Percentiles rank a stretch among this genome's conserved stretches.
Evolutionary conservation across 78 protist genomes (phyloP).

Genomic region (Cavenderia fasciculata): DNA sequence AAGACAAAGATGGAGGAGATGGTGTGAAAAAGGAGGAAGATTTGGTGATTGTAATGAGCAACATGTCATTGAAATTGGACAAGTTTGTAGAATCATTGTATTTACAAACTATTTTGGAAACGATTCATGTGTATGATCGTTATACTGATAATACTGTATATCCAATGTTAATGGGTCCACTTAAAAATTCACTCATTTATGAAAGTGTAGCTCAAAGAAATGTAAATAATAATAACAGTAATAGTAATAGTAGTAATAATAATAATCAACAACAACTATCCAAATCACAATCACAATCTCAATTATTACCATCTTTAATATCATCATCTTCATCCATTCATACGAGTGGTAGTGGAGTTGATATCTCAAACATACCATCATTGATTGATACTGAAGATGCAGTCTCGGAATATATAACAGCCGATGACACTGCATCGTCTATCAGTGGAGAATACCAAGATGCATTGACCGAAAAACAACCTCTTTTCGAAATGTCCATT

Average conservation of each 20-base stretch:
- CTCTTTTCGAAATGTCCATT: conserved; percentile 55
- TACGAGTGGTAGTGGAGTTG: neutral
- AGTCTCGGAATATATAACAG: neutral
- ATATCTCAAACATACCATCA: too few species aligned
- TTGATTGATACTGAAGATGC: conserved; percentile 4
- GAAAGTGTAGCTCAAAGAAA: neutral
- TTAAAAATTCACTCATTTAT: neutral
- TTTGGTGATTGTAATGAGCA: conserved; percentile 32
- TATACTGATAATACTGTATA: conserved; percentile 43
- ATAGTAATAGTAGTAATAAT: neutral
- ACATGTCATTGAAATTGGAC: conserved; percentile 15
- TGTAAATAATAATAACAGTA: neutral
- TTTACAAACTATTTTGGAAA: conserved; percentile 46
- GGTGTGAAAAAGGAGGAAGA: conserved; percentile 13
- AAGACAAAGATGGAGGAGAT: too few species aligned
- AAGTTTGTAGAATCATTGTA: conserved; percentile 50
- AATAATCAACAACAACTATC: neutral
- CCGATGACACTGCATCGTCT: neutral
- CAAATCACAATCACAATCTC: neutral
- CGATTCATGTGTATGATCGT: conserved; percentile 33
- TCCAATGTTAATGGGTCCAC: conserved; percentile 62
- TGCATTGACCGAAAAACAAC: conserved; percentile 16
- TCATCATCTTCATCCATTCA: neutral
- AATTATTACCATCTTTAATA: neutral
- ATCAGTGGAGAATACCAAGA: conserved; percentile 28